Conservation (phyloP, 2,329 filamentous ascomycete genomes). For the Fusarium siculi region DNA sequence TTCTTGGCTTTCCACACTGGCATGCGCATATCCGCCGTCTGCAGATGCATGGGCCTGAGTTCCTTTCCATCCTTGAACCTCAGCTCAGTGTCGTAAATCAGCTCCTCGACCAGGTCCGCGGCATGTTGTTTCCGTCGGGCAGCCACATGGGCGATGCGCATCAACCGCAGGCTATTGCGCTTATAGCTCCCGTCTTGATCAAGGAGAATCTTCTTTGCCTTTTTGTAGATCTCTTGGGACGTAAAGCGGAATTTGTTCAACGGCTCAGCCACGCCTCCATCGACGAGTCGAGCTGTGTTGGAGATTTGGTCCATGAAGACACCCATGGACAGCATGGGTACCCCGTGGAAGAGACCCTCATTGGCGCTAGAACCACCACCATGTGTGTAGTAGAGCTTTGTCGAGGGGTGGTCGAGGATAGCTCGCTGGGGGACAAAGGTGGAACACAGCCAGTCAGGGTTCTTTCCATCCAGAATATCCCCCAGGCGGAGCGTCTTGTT, state of each 20-base stretch:
- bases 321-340: slow-evolving; percentile 48
- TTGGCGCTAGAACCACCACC: slow-evolving; percentile 48
- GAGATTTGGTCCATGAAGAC: slow-evolving; percentile 48
- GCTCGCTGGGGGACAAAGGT: not conserved
- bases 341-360: slow-evolving; percentile 53
- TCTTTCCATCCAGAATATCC: not conserved
- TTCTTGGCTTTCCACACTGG: not conserved
- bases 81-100: not conserved
- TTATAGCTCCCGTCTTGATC: not conserved
- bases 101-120: not conserved
- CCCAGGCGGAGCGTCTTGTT: not conserved
- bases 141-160: not conserved
- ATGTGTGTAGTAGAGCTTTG: not conserved
- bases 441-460: not conserved
- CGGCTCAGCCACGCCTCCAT: not conserved
- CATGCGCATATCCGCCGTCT: not conserved
- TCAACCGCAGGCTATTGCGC: not conserved
- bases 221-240: not conserved
- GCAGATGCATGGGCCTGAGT: not conserved
- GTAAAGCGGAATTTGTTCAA: not conserved
- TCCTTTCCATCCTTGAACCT: not conserved
- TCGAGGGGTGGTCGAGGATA: not conserved
- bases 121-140: not conserved
- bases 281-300: not conserved
- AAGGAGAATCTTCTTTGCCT: not conserved